Evolutionary conservation across 176 grass and related monocot species (phyloP).

Genomic region (Zoysia japonica): DNA sequence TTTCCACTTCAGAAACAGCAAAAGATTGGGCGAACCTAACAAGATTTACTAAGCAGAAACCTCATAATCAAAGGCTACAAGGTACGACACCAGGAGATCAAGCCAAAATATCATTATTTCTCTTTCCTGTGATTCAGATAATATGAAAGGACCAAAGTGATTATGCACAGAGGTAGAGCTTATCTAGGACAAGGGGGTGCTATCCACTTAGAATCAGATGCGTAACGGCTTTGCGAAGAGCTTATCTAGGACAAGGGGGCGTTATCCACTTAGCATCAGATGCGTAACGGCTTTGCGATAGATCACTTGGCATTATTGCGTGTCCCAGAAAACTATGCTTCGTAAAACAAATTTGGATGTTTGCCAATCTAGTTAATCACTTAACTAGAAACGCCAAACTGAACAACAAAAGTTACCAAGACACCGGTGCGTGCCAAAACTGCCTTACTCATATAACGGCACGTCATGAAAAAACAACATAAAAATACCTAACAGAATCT

Average conservation of each 20-base stretch:
- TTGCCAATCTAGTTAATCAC: not conserved
- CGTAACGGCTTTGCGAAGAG: not conserved
- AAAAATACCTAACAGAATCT: constrained; percentile 20
- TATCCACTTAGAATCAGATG: not conserved
- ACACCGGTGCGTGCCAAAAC: not conserved
- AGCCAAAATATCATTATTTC: constrained; percentile 1
- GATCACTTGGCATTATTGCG: not conserved
- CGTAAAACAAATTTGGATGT: not conserved
- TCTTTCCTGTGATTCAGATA: not conserved
- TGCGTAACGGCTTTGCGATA: not conserved
- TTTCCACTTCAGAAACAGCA: constrained; percentile 7
- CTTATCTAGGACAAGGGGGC: not conserved
- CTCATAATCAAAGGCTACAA: not conserved
- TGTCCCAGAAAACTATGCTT: not conserved
- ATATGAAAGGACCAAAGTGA: not conserved
- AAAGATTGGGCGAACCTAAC: constrained; percentile 30
- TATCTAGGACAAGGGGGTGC: not conserved
- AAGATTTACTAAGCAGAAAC: constrained; percentile 6
- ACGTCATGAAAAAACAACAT: not conserved
- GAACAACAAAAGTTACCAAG: constrained; percentile 5
- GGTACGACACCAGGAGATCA: not conserved
- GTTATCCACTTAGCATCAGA: not conserved
- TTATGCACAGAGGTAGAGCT: not conserved
- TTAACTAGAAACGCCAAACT: not conserved
- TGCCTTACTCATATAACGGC: not conserved